These are phyloP conservation scores for Elsinoe australis DNA, from an alignment of 2,329 filamentous ascomycete genomes.

Conservation along the genomic window DNA sequence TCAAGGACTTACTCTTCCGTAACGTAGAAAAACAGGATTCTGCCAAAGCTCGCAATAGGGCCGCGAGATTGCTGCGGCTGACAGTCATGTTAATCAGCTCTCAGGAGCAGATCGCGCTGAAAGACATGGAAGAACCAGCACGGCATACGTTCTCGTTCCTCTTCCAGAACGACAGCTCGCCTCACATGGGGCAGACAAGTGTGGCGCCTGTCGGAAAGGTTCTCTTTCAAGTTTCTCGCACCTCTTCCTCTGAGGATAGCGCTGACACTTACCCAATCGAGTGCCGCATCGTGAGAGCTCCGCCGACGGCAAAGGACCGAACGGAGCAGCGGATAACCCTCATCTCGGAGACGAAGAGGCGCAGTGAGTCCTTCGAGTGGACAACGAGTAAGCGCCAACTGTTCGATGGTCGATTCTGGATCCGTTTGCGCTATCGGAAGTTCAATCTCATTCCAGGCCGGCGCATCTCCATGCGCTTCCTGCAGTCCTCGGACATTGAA, in stretches of 20 bases:
- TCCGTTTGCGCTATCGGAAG: conserved; percentile 36
- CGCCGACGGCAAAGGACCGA: neutral
- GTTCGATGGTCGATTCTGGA: conserved; percentile 52
- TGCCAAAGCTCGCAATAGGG: conserved; percentile 21
- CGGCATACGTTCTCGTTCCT: conserved; percentile 36
- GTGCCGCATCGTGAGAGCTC: conserved; percentile 7
- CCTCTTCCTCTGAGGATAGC: neutral
- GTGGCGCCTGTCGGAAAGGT: conserved; percentile 17
- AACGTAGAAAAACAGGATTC: conserved; percentile 3
- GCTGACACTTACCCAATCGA: neutral
- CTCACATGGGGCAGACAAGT: conserved; percentile 11
- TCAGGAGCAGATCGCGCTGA: conserved; percentile 36
- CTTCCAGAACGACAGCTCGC: neutral
- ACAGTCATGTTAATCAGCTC: conserved; percentile 46
- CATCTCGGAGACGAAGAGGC: neutral
- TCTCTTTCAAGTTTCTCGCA: neutral
- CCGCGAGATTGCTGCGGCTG: conserved; percentile 40
- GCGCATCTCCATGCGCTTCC: conserved; percentile 36
- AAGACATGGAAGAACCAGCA: conserved; percentile 37
- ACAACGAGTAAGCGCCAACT: conserved; percentile 34
- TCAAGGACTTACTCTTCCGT: conserved; percentile 1
- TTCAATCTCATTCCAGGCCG: conserved; percentile 20
- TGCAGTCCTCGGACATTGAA: conserved; percentile 29
- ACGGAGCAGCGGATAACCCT: conserved; percentile 4
- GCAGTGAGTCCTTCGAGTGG: conserved; percentile 8